Evolutionary conservation across 148 eudicot genomes (phyloP), one percentile per base, ranked within the genome.

Genomic region (Fallopia convolvulus): DNA sequence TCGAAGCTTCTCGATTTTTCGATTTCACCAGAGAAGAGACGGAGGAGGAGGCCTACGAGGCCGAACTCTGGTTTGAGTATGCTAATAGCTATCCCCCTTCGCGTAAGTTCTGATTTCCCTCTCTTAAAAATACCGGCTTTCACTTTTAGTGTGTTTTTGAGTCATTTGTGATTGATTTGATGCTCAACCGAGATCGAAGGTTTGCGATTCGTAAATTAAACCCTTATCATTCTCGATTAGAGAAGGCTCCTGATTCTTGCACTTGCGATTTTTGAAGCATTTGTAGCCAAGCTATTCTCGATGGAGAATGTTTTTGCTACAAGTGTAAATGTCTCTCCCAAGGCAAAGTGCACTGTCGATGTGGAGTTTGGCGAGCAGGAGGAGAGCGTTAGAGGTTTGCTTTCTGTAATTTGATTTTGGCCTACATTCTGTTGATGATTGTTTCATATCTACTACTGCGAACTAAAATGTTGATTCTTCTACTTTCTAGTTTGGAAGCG

Each of bases 61-160:
- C 98, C 18, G 97, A 91, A 79, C 72, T 80, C 32, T 93, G 98
- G 98, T 93, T 93, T 74, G 76, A 83, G 15, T 75, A 86, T 26
- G 89, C 87, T 18, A 71, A 66, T 61, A 85, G 81, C 73, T 93
- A 89, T 78, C 97, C 98, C 0, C 94, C 93, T 74, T 93, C 97
- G 79, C 97, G 97, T 91, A 82, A 82, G 84, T 63, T 20, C 32
- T 14, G 75, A 39, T 48, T 41, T 50, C 5, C 23, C 23, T 60
- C 33, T 60, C 63, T n/a, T n/a, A n/a, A 56, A 56, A 23, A 7
- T 76, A 26, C 74, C 30, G 53, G 18, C 12, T 8, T 0, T 1
- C 32, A 8, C 8, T 11, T 15, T 18, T 12, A 39, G 40, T 6
- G 33, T 47, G 18, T 23, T 58, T 20, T 60, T 2, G 40, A 4